Evolutionary conservation across 73 alveolate genomes (phyloP).

Genomic region (Uronychia binucleata): DNA sequence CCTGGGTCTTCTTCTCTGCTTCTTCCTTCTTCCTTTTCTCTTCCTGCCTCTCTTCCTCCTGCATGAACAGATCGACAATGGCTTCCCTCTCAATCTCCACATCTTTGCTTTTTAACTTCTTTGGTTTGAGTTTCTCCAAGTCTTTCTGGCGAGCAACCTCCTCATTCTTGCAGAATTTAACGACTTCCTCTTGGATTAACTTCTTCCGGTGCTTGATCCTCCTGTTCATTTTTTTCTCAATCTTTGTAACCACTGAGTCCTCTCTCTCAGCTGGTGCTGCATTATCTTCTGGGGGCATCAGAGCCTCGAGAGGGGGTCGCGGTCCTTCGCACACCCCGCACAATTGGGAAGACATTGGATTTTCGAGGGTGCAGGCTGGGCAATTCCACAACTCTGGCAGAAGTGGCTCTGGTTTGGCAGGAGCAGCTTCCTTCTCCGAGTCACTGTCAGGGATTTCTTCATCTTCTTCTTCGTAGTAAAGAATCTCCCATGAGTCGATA

Average conservation of each 20-base stretch:
- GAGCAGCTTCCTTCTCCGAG: slow-evolving; percentile 24
- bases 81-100: no score
- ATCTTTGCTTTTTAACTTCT: no score
- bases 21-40: no score
- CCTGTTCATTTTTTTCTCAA: slow-evolving; percentile 26
- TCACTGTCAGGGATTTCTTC: slow-evolving; percentile 52
- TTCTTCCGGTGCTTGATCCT: slow-evolving; percentile 25
- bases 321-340: slow-evolving; percentile 83
- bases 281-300: slow-evolving; percentile 14
- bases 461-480: slow-evolving; percentile 55
- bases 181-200: slow-evolving; percentile 11
- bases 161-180: slow-evolving; percentile 13
- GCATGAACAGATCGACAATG: no score
- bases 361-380: slow-evolving; percentile 74
- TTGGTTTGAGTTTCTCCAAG: no score
- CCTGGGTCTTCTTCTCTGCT: no score
- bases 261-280: slow-evolving; percentile 11
- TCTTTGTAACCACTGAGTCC: slow-evolving; percentile 4
- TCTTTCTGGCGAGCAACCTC: no score
- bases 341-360: slow-evolving; percentile 58
- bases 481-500: slow-evolving; percentile 62
- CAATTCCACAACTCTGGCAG: slow-evolving; percentile 78
- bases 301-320: slow-evolving; percentile 63
- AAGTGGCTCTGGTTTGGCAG: slow-evolving; percentile 34
- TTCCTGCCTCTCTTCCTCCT: no score